phyloP scores from a whole-genome alignment of 257 asterid genomes.

The Petunia axillaris region DNA sequence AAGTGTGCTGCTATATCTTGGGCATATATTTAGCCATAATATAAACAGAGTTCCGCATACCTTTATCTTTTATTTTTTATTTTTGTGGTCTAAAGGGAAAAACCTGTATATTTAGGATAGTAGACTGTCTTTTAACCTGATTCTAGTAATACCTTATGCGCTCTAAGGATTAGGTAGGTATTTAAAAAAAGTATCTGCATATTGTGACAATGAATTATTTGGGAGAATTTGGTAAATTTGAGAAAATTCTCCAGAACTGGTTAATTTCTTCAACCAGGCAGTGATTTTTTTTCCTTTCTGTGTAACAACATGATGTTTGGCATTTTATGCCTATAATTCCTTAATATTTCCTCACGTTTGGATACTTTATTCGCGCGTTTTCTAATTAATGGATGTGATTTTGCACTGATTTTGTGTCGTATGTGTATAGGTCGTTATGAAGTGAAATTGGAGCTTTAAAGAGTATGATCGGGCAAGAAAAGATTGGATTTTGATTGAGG shows the following conservation, averaged over 20 bases:
- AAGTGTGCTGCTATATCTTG: neutral
- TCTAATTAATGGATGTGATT: too few relatives aligned
- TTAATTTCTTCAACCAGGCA: neutral
- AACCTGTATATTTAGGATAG: neutral
- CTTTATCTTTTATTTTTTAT: neutral
- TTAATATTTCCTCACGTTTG: too few relatives aligned
- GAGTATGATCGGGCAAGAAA: too few relatives aligned
- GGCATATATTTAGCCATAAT: neutral
- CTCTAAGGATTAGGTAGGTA: neutral
- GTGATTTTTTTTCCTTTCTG: neutral
- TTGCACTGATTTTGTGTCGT: too few relatives aligned
- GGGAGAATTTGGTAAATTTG: neutral
- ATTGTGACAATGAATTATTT: neutral
- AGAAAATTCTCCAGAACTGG: neutral
- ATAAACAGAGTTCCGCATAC: neutral
- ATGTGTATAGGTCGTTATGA: too few relatives aligned
- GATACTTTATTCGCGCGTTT: too few relatives aligned
- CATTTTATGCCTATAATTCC: too few relatives aligned
- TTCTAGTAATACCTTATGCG: neutral
- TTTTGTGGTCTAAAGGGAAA: neutral
- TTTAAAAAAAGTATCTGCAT: neutral
- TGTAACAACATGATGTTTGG: too few relatives aligned
- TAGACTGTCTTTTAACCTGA: neutral
- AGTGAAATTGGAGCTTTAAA: too few relatives aligned
- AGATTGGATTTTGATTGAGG: too few relatives aligned